phyloP scores from a whole-genome alignment of 1,284 basidiomycete species.

The Earliella scabrosa region DNA sequence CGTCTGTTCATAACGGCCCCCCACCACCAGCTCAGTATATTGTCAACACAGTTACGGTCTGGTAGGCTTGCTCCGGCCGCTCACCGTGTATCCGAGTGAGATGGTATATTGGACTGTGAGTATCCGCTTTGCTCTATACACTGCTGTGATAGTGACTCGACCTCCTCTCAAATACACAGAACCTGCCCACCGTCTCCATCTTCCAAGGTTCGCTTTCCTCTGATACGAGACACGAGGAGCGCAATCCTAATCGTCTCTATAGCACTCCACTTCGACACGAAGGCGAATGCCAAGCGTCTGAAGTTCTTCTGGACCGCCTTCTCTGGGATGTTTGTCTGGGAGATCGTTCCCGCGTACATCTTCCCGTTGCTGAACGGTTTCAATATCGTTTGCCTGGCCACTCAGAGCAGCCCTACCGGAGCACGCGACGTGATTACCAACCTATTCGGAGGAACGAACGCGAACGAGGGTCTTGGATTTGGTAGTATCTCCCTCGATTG shows the following conservation, averaged over 20 bases:
- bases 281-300: slow-evolving; percentile 54
- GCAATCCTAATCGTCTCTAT: slow-evolving; percentile 1
- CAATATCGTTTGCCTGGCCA: slow-evolving; percentile 60
- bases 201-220: slow-evolving; percentile 54
- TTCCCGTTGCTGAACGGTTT: slow-evolving; percentile 62
- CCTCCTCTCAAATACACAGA: slow-evolving; percentile 34
- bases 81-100: slow-evolving; percentile 71
- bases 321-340: slow-evolving; percentile 57
- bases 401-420: slow-evolving; percentile 47
- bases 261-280: slow-evolving; percentile 58
- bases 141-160: slow-evolving; percentile 11
- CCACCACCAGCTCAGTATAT: not conserved
- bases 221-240: not conserved
- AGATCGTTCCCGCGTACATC: slow-evolving; percentile 64
- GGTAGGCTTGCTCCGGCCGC: slow-evolving; percentile 57
- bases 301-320: slow-evolving; percentile 66
- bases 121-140: slow-evolving; percentile 21
- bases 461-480: slow-evolving; percentile 68
- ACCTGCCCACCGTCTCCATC: slow-evolving; percentile 60
- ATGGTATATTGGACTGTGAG: slow-evolving; percentile 70
- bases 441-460: slow-evolving; percentile 62
- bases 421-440: slow-evolving; percentile 59
- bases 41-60: slow-evolving; percentile 52
- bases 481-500: slow-evolving; percentile 62
- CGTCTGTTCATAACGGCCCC: not conserved